These are phyloP conservation scores for Marasmius fiardii DNA, from an alignment of 1,284 basidiomycete genomes.

Conservation along the genomic window DNA sequence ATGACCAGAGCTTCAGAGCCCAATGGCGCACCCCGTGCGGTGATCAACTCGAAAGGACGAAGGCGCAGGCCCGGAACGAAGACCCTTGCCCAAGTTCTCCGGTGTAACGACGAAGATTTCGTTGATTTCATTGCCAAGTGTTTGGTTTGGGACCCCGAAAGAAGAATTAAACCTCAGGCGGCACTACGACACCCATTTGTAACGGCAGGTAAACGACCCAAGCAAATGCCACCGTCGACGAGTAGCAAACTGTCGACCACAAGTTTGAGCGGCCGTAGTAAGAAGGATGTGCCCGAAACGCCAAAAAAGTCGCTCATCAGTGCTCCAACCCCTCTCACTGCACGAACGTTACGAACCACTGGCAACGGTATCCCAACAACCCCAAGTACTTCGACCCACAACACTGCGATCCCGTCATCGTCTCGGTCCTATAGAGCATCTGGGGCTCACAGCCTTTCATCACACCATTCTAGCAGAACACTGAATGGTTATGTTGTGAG, in stretches of 20 bases:
- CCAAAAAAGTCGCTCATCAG: slow-evolving; percentile 85
- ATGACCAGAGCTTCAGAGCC: slow-evolving; percentile 57
- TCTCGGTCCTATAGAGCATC: slow-evolving; percentile 53
- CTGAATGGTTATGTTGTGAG: slow-evolving; percentile 50
- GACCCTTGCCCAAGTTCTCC: slow-evolving; percentile 84
- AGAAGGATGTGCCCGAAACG: slow-evolving; percentile 61
- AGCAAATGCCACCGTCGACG: slow-evolving; percentile 37
- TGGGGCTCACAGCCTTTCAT: slow-evolving; percentile 48
- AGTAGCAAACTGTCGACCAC: slow-evolving; percentile 56
- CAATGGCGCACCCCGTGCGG: slow-evolving; percentile 87
- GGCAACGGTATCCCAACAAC: slow-evolving; percentile 53
- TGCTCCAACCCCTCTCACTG: slow-evolving; percentile 79
- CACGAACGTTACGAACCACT: slow-evolving; percentile 60
- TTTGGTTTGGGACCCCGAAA: slow-evolving; percentile 96
- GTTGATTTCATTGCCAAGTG: slow-evolving; percentile 95
- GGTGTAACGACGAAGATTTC: slow-evolving; percentile 87
- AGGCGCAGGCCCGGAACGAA: slow-evolving; percentile 89
- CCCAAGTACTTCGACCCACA: slow-evolving; percentile 47
- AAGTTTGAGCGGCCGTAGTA: slow-evolving; percentile 46
- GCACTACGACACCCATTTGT: slow-evolving; percentile 93
- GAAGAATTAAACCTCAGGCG: slow-evolving; percentile 90
- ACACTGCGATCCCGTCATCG: slow-evolving; percentile 43
- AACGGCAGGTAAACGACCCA: slow-evolving; percentile 57
- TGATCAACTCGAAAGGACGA: slow-evolving; percentile 96
- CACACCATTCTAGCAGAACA: slow-evolving; percentile 52